Base-by-base conservation (phyloP, 805 yeast species). In the Yamadazyma philogaea region DNA sequence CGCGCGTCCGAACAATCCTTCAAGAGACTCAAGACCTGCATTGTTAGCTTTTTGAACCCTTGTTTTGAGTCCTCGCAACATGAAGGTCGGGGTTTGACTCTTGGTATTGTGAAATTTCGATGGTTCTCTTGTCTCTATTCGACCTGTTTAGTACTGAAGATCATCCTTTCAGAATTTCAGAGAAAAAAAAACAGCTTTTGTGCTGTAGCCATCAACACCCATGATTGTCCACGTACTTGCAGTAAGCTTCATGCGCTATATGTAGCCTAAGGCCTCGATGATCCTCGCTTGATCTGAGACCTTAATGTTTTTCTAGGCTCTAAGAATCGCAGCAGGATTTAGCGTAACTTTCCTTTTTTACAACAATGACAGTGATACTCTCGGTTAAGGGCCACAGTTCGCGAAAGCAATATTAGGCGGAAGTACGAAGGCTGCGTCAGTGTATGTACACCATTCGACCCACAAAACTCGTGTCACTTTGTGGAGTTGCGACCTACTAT, bases 1-100 rank as follows among this genome's bases (percentile, higher is more conserved):
- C 19, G 11, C 37, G 37, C 37, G 28, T n/a, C 17, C 18, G 22
- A 20, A 34, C 27, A 34, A 34, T 34, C 15, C 15, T 20, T 12
- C 17, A 20, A 22, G 37, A 22, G 19, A 12, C 37, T 16, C 17
- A 21, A 32, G 19, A 18, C 17, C 10, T 18, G 22, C 22, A 32
- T 32, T 32, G 35, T 32, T 14, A 8, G 19, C 11, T 11, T 32
- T 24, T 12, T 32, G 35, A 32, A 32, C 35, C 22, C 35, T 32
- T 32, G 16, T 32, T 32, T 11, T 32, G 8, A 17, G 35, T n/a
- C 24, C 19, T 11, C 35, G 35, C 35, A 24, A 32, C 19, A 14
- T 18, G 19, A 19, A 32, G 20, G n/a, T n/a, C n/a, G n/a, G n/a
- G n/a, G n/a, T n/a, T n/a, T n/a, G n/a, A n/a, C n/a, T n/a, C n/a